Percentiles rank a stretch among this genome's conserved stretches.
Evolutionary conservation across 176 grass and related monocot genomes (phyloP).

Genomic region (Stipa capillata): DNA sequence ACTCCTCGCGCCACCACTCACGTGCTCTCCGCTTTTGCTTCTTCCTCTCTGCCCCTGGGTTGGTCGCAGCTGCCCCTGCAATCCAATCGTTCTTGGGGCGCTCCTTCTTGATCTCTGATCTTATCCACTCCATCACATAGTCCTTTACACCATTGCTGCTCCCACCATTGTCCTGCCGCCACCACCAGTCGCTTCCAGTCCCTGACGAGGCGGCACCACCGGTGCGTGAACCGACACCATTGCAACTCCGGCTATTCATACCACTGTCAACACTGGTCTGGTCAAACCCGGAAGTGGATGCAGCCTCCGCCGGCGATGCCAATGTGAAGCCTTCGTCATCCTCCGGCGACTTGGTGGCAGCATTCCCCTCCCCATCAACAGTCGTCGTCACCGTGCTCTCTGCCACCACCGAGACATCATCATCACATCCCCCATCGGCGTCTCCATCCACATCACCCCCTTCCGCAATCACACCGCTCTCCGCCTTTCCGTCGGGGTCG

Average conservation of each 20-base stretch:
- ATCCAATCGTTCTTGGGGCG: conserved; percentile 53
- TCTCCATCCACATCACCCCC: not conserved
- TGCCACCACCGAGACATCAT: conserved; percentile 20
- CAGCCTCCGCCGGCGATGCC: conserved; percentile 26
- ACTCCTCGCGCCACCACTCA: conserved; percentile 81
- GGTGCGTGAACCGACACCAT: not conserved
- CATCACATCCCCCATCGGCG: conserved; percentile 19
- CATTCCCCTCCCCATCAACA: conserved; percentile 27
- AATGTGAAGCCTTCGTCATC: conserved; percentile 31
- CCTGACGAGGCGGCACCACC: not conserved
- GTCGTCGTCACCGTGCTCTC: conserved; percentile 21
- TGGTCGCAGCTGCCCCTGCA: not conserved
- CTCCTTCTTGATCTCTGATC: no score
- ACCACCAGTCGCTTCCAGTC: no score
- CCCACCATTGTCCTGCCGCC: not conserved
- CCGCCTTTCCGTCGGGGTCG: conserved; percentile 6
- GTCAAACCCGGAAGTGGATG: conserved; percentile 40
- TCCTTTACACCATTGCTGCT: conserved; percentile 37
- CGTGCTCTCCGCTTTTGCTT: conserved; percentile 28
- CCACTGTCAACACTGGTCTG: conserved; percentile 43
- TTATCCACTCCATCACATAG: conserved; percentile 72
- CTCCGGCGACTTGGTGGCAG: conserved; percentile 26
- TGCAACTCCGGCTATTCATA: conserved; percentile 22
- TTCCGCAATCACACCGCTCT: not conserved
- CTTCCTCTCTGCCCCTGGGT: conserved; percentile 24